These are phyloP conservation scores for Dendrostoma leiphaemia DNA, from an alignment of 2,329 filamentous ascomycete genomes.

Conservation along the genomic window DNA sequence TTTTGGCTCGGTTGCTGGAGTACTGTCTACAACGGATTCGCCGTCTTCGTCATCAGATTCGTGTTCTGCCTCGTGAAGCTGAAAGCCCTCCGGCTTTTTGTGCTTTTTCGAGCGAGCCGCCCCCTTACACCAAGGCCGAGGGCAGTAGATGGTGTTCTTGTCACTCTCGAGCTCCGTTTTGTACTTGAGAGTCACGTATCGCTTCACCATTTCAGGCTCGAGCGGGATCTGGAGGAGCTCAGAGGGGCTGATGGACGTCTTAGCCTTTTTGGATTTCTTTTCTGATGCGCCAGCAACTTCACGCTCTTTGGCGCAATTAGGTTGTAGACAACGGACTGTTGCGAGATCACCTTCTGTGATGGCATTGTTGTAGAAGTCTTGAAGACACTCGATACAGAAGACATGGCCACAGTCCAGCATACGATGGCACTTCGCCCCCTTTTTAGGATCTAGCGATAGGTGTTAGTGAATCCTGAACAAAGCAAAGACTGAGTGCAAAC, in stretches of 20 bases:
- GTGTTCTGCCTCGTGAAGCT: slow-evolving; percentile 57
- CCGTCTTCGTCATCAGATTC: slow-evolving; percentile 49
- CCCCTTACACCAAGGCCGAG: slow-evolving; percentile 87
- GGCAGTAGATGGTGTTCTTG: slow-evolving; percentile 89
- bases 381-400: slow-evolving; percentile 84
- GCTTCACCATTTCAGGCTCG: slow-evolving; percentile 69
- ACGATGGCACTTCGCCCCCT: slow-evolving; percentile 76
- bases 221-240: slow-evolving; percentile 79
- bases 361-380: slow-evolving; percentile 85
- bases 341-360: slow-evolving; percentile 82
- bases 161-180: slow-evolving; percentile 91
- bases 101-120: slow-evolving; percentile 75
- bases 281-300: slow-evolving; percentile 30
- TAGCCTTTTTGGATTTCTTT: slow-evolving; percentile 56
- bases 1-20: slow-evolving; percentile 22
- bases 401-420: slow-evolving; percentile 85
- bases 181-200: slow-evolving; percentile 87
- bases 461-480: slow-evolving; percentile 21
- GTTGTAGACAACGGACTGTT: slow-evolving; percentile 75
- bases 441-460: slow-evolving; percentile 70
- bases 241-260: slow-evolving; percentile 72
- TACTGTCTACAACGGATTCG: slow-evolving; percentile 27
- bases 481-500: not conserved
- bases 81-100: slow-evolving; percentile 66
- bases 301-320: slow-evolving; percentile 70